These are phyloP conservation scores for Ruellia speciosa DNA, from an alignment of 305 asterid species.

Conservation along the genomic window DNA sequence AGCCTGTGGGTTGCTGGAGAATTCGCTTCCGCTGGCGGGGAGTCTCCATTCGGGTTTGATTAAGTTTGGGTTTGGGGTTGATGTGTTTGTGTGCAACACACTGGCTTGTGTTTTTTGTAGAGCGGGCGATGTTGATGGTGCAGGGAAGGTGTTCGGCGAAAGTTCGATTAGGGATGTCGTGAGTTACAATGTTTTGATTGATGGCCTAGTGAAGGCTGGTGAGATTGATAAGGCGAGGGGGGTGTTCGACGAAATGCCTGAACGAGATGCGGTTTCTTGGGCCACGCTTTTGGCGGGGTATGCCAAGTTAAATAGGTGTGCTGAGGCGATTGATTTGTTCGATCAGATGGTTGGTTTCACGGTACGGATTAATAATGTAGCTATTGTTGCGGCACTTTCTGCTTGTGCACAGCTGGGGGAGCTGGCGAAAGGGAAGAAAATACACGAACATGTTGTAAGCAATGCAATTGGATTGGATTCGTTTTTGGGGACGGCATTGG, in stretches of 20 bases:
- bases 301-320: conserved; percentile 37
- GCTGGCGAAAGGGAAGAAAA: conserved; percentile 43
- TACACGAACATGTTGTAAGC: conserved; percentile 33
- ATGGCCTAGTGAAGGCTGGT: conserved; percentile 57
- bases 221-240: conserved; percentile 38
- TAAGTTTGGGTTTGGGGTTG: conserved; percentile 49
- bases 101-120: conserved; percentile 36
- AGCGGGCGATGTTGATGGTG: conserved; percentile 29
- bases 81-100: conserved; percentile 47
- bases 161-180: conserved; percentile 46
- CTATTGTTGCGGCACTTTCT: conserved; percentile 59
- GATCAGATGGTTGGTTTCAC: conserved; percentile 38
- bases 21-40: conserved; percentile 28
- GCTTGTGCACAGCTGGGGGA: conserved; percentile 74
- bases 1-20: conserved; percentile 42
- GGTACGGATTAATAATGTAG: conserved; percentile 37
- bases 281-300: conserved; percentile 70
- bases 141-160: conserved; percentile 45
- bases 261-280: conserved; percentile 54
- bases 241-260: conserved; percentile 55
- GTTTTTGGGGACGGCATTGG: conserved; percentile 61
- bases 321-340: conserved; percentile 48
- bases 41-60: conserved; percentile 45
- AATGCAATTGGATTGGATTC: conserved; percentile 32
- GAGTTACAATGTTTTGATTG: conserved; percentile 55